A percentile compares a stretch with the other conserved stretches of the same genome.
These are phyloP conservation scores for Rubus parviflorus DNA, from an alignment of 306 rosid species.

Conservation along the genomic window DNA sequence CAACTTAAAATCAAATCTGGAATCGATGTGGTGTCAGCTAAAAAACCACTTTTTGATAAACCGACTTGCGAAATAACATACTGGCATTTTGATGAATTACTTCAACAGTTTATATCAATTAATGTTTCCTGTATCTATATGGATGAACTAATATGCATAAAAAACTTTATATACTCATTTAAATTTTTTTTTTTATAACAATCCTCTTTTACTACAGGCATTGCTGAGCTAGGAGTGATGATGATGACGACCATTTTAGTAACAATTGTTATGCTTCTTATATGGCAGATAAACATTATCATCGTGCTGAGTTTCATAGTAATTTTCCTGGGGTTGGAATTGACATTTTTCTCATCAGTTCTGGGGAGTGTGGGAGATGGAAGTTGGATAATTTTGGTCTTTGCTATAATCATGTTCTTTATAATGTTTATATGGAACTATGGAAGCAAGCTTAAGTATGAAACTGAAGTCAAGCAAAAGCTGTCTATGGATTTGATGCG, in stretches of 20 bases:
- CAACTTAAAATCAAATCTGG: not conserved
- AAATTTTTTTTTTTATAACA: constrained; percentile 19
- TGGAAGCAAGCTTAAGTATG: constrained; percentile 96
- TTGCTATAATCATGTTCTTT: constrained; percentile 69
- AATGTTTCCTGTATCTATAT: not conserved
- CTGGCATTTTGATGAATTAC: not conserved
- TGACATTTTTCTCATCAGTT: constrained; percentile 90
- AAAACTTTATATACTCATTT: not conserved
- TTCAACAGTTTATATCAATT: not conserved
- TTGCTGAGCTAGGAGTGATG: constrained; percentile 98
- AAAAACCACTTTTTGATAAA: not conserved
- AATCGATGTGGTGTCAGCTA: not conserved
- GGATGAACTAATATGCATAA: constrained; percentile 4
- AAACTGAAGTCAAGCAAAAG: constrained; percentile 92
- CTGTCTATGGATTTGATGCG: constrained; percentile 83
- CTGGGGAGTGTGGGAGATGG: constrained; percentile 85
- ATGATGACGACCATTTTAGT: constrained; percentile 93
- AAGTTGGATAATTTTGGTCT: constrained; percentile 94
- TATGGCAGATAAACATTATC: constrained; percentile 87
- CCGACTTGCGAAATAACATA: not conserved
- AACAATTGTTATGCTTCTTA: constrained; percentile 95
- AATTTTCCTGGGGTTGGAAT: constrained; percentile 82
- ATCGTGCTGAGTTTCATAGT: constrained; percentile 61
- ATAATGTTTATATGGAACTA: constrained; percentile 91
- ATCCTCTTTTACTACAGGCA: constrained; percentile 60